Conservation (phyloP, 2,329 filamentous ascomycete species). For the Claviceps arundinis region DNA sequence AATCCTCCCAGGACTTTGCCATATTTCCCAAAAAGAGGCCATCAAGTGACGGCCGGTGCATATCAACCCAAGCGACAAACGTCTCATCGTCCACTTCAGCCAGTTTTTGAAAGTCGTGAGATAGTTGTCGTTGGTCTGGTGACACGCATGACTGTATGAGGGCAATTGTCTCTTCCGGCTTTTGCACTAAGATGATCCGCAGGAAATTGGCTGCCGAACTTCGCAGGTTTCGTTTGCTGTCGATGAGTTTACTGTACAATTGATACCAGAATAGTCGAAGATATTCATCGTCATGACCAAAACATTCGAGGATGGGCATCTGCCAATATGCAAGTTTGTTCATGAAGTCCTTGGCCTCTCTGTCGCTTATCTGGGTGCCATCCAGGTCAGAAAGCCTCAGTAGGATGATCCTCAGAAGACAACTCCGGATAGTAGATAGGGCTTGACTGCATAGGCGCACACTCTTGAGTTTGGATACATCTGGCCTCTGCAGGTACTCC, state of each 20-base stretch:
- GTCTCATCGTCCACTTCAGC: constrained; percentile 80
- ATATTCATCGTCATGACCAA: constrained; percentile 67
- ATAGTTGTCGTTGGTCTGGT: constrained; percentile 57
- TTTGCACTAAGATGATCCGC: constrained; percentile 88
- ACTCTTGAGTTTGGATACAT: constrained; percentile 67
- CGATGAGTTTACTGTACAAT: constrained; percentile 78
- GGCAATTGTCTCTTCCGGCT: constrained; percentile 64
- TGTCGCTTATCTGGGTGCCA: constrained; percentile 42
- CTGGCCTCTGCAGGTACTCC: constrained; percentile 78
- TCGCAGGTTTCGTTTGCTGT: constrained; percentile 52
- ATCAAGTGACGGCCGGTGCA: constrained; percentile 67
- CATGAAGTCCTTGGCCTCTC: constrained; percentile 58
- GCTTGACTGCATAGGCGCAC: constrained; percentile 86
- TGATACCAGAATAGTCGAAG: constrained; percentile 84
- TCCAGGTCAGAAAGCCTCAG: constrained; percentile 76
- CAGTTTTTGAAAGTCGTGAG: constrained; percentile 67
- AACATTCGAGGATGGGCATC: constrained; percentile 67
- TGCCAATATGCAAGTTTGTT: constrained; percentile 92
- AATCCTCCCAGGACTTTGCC: constrained; percentile 77
- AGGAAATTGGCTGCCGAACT: constrained; percentile 70
- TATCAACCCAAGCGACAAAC: constrained; percentile 79
- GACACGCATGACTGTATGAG: constrained; percentile 61
- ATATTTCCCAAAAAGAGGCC: constrained; percentile 69
- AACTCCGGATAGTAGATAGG: constrained; percentile 59
- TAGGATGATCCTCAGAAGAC: constrained; percentile 67